These are phyloP conservation scores for Kluyveromyces wickerhamii DNA, from an alignment of 805 yeast genomes.

Conservation along the genomic window DNA sequence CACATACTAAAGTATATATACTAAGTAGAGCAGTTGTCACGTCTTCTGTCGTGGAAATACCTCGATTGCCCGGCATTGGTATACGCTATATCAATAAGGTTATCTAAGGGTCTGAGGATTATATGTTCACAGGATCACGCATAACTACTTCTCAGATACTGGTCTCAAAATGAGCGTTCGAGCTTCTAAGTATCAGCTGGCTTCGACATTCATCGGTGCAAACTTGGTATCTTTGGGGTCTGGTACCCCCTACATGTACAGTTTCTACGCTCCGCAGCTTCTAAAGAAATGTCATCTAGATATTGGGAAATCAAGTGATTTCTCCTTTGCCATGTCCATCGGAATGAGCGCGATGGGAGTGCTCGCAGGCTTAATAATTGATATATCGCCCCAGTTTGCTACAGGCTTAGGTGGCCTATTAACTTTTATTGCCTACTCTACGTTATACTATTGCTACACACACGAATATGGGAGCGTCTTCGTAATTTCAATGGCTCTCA, in stretches of 20 bases:
- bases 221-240: constrained; percentile 53
- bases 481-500: constrained; percentile 42
- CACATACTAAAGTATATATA: too few species aligned
- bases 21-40: too few species aligned
- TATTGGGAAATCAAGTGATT: constrained; percentile 52
- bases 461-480: constrained; percentile 33
- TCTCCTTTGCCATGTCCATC: constrained; percentile 52
- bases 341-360: constrained; percentile 67
- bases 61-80: too few species aligned
- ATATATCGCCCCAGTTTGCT: constrained; percentile 50
- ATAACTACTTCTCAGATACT: too few species aligned
- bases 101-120: too few species aligned
- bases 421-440: constrained; percentile 47
- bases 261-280: constrained; percentile 70
- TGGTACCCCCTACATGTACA: constrained; percentile 70
- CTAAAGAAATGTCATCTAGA: constrained; percentile 48
- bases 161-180: too few species aligned
- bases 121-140: too few species aligned
- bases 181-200: constrained; percentile 7
- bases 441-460: constrained; percentile 41
- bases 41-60: too few species aligned
- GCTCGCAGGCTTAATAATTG: constrained; percentile 63
- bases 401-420: constrained; percentile 47
- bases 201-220: constrained; percentile 24
- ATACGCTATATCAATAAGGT: too few species aligned